A percentile compares a stretch with the other conserved stretches of the same genome.
These are phyloP conservation scores for Saccharomycopsis crataegensis DNA, from an alignment of 1,139 yeast genomes.

Conservation along the genomic window DNA sequence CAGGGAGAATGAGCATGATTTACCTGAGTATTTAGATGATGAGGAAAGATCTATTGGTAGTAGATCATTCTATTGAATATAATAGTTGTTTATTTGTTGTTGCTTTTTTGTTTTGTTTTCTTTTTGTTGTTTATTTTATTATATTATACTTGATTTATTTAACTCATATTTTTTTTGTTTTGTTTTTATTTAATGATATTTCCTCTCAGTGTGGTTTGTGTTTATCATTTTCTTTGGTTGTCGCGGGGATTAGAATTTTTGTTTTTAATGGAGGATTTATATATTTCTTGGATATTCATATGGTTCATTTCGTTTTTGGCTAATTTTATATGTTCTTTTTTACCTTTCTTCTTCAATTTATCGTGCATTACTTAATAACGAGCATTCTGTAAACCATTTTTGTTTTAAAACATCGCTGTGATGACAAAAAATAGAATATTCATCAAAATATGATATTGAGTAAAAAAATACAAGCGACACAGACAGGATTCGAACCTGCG, in stretches of 20 bases:
- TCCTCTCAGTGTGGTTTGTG: not conserved
- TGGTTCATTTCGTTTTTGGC: not conserved
- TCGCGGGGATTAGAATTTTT: not conserved
- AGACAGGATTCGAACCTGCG: constrained; percentile 87
- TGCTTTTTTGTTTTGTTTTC: not conserved
- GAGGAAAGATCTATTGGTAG: constrained; percentile 15
- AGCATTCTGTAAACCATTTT: too few relatives aligned
- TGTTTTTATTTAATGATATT: not conserved
- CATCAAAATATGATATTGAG: too few relatives aligned
- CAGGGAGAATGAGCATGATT: not conserved
- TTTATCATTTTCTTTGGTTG: not conserved
- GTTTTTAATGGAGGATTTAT: not conserved
- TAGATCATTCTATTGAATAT: not conserved
- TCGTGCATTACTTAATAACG: too few relatives aligned
- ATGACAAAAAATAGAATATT: too few relatives aligned
- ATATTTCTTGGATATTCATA: not conserved
- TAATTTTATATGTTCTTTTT: not conserved
- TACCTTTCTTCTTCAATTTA: too few relatives aligned
- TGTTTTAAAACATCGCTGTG: too few relatives aligned
- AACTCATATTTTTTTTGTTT: not conserved
- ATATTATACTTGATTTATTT: not conserved
- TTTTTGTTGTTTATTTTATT: not conserved
- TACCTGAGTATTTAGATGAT: not conserved
- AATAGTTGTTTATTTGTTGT: not conserved
- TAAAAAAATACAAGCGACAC: not conserved